Evolutionary conservation across 192 early-diverging fungal genomes (phyloP).

Genomic region (Coemansia sp.): DNA sequence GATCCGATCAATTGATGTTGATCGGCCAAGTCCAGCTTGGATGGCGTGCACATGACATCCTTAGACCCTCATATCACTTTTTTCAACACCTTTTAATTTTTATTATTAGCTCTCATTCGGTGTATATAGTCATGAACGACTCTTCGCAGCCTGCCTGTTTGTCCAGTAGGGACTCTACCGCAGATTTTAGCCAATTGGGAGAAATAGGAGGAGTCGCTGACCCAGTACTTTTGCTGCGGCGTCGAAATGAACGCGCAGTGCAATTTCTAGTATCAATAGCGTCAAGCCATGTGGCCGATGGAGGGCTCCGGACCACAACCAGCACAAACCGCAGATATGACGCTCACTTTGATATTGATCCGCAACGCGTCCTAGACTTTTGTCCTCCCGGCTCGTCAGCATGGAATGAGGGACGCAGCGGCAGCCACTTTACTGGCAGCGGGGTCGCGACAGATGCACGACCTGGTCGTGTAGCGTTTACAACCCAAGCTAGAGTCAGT

Average conservation of each 20-base stretch:
- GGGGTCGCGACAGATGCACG: background rate
- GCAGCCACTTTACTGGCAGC: background rate
- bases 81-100: background rate
- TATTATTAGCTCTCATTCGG: background rate
- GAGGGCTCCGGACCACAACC: background rate
- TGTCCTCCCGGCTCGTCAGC: background rate
- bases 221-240: slow-evolving; percentile 1
- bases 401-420: slow-evolving; percentile 6
- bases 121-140: background rate
- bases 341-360: slow-evolving; percentile 19
- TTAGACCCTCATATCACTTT: background rate
- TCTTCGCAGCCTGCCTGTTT: background rate
- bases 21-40: background rate
- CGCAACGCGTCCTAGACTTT: slow-evolving; percentile 17
- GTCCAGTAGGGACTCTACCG: background rate
- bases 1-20: background rate
- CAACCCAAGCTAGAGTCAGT: background rate
- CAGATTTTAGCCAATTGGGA: background rate
- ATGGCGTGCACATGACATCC: no score
- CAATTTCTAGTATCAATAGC: slow-evolving; percentile 38
- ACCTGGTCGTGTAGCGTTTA: background rate
- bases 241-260: slow-evolving; percentile 40
- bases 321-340: background rate
- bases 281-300: slow-evolving; percentile 34
- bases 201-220: background rate